Base-by-base conservation (phyloP, 768 basidiomycete genomes). In the Pulveroboletus ravenelii region DNA sequence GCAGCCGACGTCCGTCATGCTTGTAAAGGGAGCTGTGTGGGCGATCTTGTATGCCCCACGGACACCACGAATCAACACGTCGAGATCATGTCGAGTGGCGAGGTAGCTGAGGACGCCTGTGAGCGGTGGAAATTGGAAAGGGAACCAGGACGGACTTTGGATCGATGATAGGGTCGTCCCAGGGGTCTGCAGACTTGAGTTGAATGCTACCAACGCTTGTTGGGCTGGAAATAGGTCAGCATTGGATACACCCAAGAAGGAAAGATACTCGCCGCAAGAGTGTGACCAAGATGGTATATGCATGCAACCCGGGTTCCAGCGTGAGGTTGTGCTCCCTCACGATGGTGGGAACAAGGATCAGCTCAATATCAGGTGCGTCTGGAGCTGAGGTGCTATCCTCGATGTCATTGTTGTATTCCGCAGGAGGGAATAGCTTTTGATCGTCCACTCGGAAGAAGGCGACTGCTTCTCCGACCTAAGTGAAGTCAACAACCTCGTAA, bases 81-180 rank as follows among this genome's bases (percentile, higher is more conserved):
- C 65, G 10, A 75, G 18, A 49, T 78, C 77, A 43, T 76, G 71
- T 43, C 64, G 53, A 2, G 70, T 71, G 0, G 67, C 62, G 25
- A 78, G 68, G 53, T 78, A 78, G 45, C 76, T 78, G 41, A 14
- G 20, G 8, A 35, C 13, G 13, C 15, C 9, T n/a, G 18, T 44
- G 47, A 41, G 34, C 17, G 53, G 39, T n/a, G 27, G 18, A 9
- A 0, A 36, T 7, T 3, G 20, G 10, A 32, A 42, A 30, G 7
- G 39, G 9, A 20, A 41, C 9, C 18, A 31, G 8, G 8, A 57
- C 72, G 7, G 46, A 73, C 74, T 68, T 68, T 17, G 77, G 78
- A 48, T 78, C 72, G 14, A 78, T 69, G 31, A 71, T n/a, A 1
- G 77, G 77, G 1, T 60, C 47, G 10, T 76, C 75, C 57, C 65